These are phyloP conservation scores for Epipyxis sp. DNA, from an alignment of 108 stramenopile genomes.

Conservation along the genomic window DNA sequence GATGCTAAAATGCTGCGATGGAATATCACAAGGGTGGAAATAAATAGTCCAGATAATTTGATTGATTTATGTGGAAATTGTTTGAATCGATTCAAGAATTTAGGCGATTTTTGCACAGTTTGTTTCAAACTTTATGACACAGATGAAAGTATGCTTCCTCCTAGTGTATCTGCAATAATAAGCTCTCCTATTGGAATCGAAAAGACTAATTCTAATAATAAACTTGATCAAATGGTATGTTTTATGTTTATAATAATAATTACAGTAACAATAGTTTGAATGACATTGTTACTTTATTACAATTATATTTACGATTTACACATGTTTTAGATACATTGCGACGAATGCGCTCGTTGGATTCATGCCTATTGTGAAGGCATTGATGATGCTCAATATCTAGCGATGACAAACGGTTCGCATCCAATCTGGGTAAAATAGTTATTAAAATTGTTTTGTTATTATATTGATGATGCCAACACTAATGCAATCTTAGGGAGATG, in stretches of 20 bases:
- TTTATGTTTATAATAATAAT: background rate
- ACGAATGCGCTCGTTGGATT: conserved; percentile 24
- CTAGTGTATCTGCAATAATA: background rate
- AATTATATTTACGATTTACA: background rate
- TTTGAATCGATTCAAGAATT: background rate
- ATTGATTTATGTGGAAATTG: conserved; percentile 1
- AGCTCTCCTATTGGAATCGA: background rate
- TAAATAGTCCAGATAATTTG: background rate
- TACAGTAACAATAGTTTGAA: background rate
- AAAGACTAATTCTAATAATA: background rate
- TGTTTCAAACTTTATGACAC: background rate
- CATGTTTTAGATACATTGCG: conserved; percentile 25
- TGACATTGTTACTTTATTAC: background rate
- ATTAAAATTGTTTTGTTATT: too few relatives aligned
- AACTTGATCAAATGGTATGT: background rate
- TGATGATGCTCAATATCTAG: background rate
- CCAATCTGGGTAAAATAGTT: too few relatives aligned
- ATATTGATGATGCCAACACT: too few relatives aligned
- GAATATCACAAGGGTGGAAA: background rate
- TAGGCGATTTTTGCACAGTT: background rate
- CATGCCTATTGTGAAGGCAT: conserved; percentile 24
- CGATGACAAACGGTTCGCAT: conserved; percentile 18
- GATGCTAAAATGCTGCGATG: background rate
- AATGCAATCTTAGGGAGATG: too few relatives aligned
- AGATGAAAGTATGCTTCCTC: background rate